Conservation (phyloP, 2,329 filamentous ascomycete species). For the Aspergillus caelatus region DNA sequence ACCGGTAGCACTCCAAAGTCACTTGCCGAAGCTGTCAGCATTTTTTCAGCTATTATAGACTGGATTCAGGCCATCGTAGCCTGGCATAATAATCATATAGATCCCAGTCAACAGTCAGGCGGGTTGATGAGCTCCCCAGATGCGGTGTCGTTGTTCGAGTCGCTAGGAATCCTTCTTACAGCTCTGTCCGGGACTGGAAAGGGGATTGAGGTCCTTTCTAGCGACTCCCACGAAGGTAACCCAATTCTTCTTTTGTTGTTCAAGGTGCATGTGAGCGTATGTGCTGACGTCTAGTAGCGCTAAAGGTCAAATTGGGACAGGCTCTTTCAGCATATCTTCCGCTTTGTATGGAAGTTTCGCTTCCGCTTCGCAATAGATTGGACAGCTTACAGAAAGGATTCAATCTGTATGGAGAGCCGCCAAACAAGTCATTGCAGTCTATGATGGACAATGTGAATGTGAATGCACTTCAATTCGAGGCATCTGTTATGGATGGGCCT, state of each 20-base stretch:
- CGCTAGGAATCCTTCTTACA: constrained; percentile 44
- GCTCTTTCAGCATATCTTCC: constrained; percentile 44
- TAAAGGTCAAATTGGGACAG: constrained; percentile 42
- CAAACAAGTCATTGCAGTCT: constrained; percentile 46
- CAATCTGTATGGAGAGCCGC: constrained; percentile 43
- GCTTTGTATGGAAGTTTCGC: constrained; percentile 42
- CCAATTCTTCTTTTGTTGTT: background rate
- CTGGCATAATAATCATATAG: constrained; percentile 35
- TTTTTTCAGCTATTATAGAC: constrained; percentile 37
- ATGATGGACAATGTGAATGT: constrained; percentile 47
- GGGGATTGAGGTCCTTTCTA: constrained; percentile 40
- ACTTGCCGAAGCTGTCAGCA: constrained; percentile 32
- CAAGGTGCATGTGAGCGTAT: background rate
- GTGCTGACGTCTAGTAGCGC: constrained; percentile 25
- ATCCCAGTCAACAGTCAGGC: constrained; percentile 29
- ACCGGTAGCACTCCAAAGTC: constrained; percentile 36
- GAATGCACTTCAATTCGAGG: constrained; percentile 56
- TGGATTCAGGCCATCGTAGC: constrained; percentile 44
- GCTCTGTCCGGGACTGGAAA: constrained; percentile 41
- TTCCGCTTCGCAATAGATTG: constrained; percentile 42
- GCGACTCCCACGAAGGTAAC: constrained; percentile 39
- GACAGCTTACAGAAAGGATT: constrained; percentile 47
- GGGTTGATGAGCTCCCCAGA: constrained; percentile 40
- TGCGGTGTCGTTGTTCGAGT: constrained; percentile 45
- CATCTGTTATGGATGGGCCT: constrained; percentile 65